Conservation (phyloP, 176 grass and related monocot genomes). For the Puccinellia tenuiflora region DNA sequence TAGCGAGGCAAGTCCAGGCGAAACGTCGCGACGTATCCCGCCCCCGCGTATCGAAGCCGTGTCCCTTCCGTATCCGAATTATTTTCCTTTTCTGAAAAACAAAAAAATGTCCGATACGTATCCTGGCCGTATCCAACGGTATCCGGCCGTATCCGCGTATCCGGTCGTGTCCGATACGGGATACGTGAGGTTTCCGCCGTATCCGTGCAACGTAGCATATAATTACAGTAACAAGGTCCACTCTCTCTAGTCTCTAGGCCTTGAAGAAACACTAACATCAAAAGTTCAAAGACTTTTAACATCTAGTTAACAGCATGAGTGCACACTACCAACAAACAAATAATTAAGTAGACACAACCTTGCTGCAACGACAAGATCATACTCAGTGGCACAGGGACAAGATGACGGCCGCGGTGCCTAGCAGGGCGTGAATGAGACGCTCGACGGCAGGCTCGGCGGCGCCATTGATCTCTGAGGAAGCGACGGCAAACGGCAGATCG, state of each 20-base stretch:
- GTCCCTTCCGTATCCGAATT: too few relatives aligned
- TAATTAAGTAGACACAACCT: neutral
- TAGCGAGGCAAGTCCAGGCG: too few relatives aligned
- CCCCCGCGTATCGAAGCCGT: too few relatives aligned
- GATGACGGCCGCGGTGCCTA: neutral
- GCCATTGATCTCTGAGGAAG: conserved; percentile 51
- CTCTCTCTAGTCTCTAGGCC: neutral
- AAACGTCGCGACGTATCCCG: too few relatives aligned
- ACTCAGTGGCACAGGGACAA: neutral
- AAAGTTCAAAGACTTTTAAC: neutral
- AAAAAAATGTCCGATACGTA: too few relatives aligned
- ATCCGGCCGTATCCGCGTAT: too few relatives aligned
- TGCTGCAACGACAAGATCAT: neutral
- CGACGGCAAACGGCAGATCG: conserved; percentile 57
- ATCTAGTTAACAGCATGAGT: neutral
- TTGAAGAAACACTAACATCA: neutral
- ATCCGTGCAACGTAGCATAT: too few relatives aligned
- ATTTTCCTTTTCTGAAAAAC: too few relatives aligned
- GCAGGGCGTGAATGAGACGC: neutral
- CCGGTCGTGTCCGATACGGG: too few relatives aligned
- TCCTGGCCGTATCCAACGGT: too few relatives aligned
- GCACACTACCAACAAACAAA: neutral
- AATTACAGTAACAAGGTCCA: neutral
- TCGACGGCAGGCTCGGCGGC: neutral
- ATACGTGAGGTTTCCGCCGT: too few relatives aligned